These are phyloP conservation scores for Cucurbita ficifolia DNA, from an alignment of 306 rosid genomes.

Conservation along the genomic window DNA sequence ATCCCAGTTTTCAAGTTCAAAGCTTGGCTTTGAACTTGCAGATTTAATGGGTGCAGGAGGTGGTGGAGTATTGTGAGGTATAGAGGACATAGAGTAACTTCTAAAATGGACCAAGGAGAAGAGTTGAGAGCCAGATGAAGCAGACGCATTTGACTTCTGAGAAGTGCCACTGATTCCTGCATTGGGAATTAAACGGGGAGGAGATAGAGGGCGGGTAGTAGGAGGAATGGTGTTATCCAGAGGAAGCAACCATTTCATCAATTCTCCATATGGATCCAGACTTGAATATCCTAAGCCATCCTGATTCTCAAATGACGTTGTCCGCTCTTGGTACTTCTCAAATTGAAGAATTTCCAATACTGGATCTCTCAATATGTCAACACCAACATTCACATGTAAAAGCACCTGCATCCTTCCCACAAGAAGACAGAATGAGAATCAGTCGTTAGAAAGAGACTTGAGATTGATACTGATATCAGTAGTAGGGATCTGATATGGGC, in stretches of 20 bases:
- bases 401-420: slow-evolving; percentile 93
- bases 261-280: slow-evolving; percentile 61
- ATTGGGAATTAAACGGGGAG: slow-evolving; percentile 35
- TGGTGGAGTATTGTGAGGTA: slow-evolving; percentile 47
- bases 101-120: slow-evolving; percentile 58
- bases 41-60: slow-evolving; percentile 47
- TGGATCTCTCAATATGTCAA: slow-evolving; percentile 56
- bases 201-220: slow-evolving; percentile 37
- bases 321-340: slow-evolving; percentile 52
- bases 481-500: neutral
- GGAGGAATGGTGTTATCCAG: slow-evolving; percentile 52
- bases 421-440: slow-evolving; percentile 44
- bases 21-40: slow-evolving; percentile 62
- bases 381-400: slow-evolving; percentile 74
- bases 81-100: slow-evolving; percentile 93
- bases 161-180: slow-evolving; percentile 41
- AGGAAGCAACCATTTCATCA: slow-evolving; percentile 86
- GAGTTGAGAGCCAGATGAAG: slow-evolving; percentile 57
- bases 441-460: slow-evolving; percentile 15
- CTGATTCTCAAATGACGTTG: slow-evolving; percentile 22
- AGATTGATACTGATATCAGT: slow-evolving; percentile 5
- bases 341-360: slow-evolving; percentile 89
- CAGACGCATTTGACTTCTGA: slow-evolving; percentile 33
- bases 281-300: slow-evolving; percentile 22
- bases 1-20: slow-evolving; percentile 68